Percentiles rank a stretch among this genome's conserved stretches.
Evolutionary conservation across 2,329 filamentous ascomycete species (phyloP).

Genomic region (Cladosporium sp.): DNA sequence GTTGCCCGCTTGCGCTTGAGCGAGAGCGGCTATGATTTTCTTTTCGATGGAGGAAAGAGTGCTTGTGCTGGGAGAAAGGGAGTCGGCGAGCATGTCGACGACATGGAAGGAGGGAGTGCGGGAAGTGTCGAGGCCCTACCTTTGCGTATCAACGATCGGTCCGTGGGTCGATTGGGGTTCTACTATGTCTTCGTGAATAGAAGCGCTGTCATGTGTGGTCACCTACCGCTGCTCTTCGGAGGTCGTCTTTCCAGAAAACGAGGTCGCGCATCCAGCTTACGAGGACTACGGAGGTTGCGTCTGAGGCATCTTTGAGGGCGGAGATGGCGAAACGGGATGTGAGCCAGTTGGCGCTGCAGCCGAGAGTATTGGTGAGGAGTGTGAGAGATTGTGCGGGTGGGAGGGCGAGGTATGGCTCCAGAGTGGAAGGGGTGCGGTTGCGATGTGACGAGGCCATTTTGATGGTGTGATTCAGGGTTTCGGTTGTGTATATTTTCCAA

Average conservation of each 20-base stretch:
- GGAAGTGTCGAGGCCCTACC: slow-evolving; percentile 19
- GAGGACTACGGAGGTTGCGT: slow-evolving; percentile 58
- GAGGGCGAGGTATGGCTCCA: slow-evolving; percentile 64
- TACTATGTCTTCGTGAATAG: background rate
- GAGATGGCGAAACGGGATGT: slow-evolving; percentile 53
- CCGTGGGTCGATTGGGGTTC: background rate
- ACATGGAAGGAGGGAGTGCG: slow-evolving; percentile 60
- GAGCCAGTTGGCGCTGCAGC: slow-evolving; percentile 57
- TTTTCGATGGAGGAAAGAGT: slow-evolving; percentile 13
- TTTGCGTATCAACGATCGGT: slow-evolving; percentile 15
- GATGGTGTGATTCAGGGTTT: background rate
- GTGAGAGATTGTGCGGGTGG: slow-evolving; percentile 61
- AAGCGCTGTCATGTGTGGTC: background rate
- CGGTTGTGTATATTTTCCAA: background rate
- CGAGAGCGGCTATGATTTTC: slow-evolving; percentile 13
- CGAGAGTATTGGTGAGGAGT: slow-evolving; percentile 66
- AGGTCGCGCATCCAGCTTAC: slow-evolving; percentile 81
- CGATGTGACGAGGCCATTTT: slow-evolving; percentile 20
- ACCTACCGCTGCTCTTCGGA: slow-evolving; percentile 29
- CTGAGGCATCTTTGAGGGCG: slow-evolving; percentile 39
- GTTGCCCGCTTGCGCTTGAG: slow-evolving; percentile 17
- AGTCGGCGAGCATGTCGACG: slow-evolving; percentile 62
- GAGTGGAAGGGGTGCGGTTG: slow-evolving; percentile 59
- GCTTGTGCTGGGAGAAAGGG: slow-evolving; percentile 10
- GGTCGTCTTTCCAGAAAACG: slow-evolving; percentile 74